Evolutionary conservation across 2,329 filamentous ascomycete species (phyloP), one percentile per base, ranked within the genome.

Genomic region (Thielaviopsis populi): DNA sequence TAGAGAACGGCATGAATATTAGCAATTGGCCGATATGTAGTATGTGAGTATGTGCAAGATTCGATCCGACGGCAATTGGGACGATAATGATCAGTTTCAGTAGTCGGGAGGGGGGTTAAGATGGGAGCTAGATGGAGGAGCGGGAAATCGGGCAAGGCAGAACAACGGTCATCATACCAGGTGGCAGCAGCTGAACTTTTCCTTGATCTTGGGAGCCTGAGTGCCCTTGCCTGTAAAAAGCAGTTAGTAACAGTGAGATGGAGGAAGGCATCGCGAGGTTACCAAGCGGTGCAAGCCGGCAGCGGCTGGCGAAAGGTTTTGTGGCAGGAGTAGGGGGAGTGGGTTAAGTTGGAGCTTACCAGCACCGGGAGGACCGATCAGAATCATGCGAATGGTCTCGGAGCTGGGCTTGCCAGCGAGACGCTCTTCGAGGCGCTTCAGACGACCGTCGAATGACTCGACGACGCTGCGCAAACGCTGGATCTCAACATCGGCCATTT

Each of bases 181-280:
- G 77, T 99, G 94, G 80, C 94, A 99, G 79, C 91, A 91, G 75
- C 86, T 90, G 79, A 91, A 99, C 80, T 89, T 95, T 74, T 97
- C 92, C 83, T 96, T 96, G 78, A 99, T 94, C 77, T 88, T 92
- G 69, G 94, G 94, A 66, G 94, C 94, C 77, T 99, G 94, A 50
- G 94, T 99, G 77, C 94, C 94, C 84, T 99, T 99, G 79, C 94
- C 94, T 97, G 72, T 54, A 63, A 62, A 48, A 61, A 33, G 59
- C 41, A 48, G 59, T 61, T 30, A 43, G 59, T 24, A 48, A 61
- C 59, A 48, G 41, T n/a, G 40, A 19, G 41, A 48, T 13, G 30
- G 17, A 17, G n/a, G n/a, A 7, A 42, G 24, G 40, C 3, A 42
- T 60, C 24, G 2, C 37, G 37, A 60, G 37, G n/a, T 37, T 60